These are phyloP conservation scores for Ceratocystis lukuohia DNA, from an alignment of 2,329 filamentous ascomycete species.

Conservation along the genomic window DNA sequence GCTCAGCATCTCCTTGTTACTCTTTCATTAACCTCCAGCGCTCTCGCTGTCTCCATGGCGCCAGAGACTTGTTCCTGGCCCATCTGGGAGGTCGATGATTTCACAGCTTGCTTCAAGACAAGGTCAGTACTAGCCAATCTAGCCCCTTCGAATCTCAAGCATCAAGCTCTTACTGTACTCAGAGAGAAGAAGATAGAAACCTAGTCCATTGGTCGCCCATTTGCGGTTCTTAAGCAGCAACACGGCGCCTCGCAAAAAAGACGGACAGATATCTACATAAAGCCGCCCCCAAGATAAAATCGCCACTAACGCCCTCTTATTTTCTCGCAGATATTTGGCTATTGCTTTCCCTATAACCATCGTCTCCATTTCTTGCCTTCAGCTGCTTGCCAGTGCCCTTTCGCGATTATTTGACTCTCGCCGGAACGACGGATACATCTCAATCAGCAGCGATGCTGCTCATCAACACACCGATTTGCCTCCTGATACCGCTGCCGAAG, in stretches of 20 bases:
- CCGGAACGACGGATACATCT: constrained; percentile 12
- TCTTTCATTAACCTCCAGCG: not conserved
- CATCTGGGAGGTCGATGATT: constrained; percentile 51
- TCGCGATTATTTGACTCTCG: not conserved
- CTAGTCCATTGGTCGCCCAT: constrained; percentile 6
- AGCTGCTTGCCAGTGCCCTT: constrained; percentile 38
- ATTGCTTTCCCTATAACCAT: constrained; percentile 64
- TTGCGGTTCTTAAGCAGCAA: not conserved
- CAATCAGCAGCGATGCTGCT: constrained; percentile 21
- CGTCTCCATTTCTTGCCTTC: constrained; percentile 55
- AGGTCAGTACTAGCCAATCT: constrained; percentile 41
- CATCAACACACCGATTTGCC: constrained; percentile 40
- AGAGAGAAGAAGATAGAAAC: not conserved
- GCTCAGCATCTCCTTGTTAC: not conserved
- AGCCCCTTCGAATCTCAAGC: not conserved
- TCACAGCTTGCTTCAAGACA: constrained; percentile 48
- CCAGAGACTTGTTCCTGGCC: constrained; percentile 31
- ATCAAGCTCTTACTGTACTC: too few relatives aligned
- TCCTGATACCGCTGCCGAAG: constrained; percentile 29
- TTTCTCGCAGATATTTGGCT: constrained; percentile 55
- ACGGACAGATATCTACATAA: not conserved
- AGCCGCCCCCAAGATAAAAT: not conserved
- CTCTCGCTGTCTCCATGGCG: constrained; percentile 12
- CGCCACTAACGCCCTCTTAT: not conserved
- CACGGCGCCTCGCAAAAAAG: not conserved